phyloP scores from a whole-genome alignment of 257 asterid genomes.

The Solanum habrochaites region DNA sequence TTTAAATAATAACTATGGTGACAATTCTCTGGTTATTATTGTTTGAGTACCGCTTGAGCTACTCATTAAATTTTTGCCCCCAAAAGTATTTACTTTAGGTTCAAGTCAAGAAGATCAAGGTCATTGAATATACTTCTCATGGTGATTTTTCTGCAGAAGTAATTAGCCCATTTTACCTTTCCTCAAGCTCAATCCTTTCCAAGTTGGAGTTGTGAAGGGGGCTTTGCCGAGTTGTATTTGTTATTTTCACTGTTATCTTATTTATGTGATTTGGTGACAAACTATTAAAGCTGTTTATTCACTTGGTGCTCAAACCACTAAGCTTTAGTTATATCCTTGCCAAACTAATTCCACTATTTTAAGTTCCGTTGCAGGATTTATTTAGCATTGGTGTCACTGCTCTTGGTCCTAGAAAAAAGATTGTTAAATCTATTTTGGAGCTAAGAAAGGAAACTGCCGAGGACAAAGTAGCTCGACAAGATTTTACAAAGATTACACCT shows the following conservation, averaged over 20 bases:
- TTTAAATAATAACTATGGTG: not conserved
- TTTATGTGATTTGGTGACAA: not conserved
- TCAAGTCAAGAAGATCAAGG: not conserved
- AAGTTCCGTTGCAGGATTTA: conserved; percentile 48
- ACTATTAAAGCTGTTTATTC: not conserved
- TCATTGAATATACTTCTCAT: not conserved
- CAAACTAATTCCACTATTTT: not conserved
- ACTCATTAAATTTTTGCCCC: not conserved
- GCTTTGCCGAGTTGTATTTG: not conserved
- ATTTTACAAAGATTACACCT: conserved; percentile 19
- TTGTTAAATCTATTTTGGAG: conserved; percentile 48
- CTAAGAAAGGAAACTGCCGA: conserved; percentile 25
- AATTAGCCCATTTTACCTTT: not conserved
- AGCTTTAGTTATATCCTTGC: not conserved
- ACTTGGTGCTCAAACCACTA: not conserved
- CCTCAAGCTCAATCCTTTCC: not conserved
- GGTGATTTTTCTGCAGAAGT: not conserved
- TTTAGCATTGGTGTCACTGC: conserved; percentile 68
- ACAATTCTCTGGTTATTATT: not conserved
- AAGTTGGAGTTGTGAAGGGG: not conserved
- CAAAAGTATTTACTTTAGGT: not conserved
- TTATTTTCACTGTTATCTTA: not conserved
- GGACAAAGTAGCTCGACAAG: conserved; percentile 24
- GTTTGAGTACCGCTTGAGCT: not conserved
- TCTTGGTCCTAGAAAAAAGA: conserved; percentile 89